A percentile compares a stretch with the other conserved stretches of the same genome.
These are phyloP conservation scores for Hymenoscyphus albidus DNA, from an alignment of 2,329 filamentous ascomycete species.

Conservation along the genomic window DNA sequence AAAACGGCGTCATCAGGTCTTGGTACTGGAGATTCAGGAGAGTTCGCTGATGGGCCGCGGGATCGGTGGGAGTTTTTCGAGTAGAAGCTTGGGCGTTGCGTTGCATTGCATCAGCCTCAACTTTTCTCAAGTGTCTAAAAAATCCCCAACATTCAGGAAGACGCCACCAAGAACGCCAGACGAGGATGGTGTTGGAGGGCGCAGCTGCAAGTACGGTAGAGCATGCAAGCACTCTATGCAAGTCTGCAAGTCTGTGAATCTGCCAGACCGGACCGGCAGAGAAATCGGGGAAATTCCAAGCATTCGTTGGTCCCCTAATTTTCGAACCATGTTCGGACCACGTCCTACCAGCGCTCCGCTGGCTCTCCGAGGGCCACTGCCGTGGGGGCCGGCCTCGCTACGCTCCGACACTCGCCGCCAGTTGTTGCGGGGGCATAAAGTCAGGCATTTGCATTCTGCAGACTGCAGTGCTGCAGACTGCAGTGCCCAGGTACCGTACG, in stretches of 20 bases:
- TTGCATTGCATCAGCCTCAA: constrained; percentile 1
- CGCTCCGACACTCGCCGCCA: no score
- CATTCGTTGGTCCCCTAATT: not conserved
- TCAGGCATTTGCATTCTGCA: no score
- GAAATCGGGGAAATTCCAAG: not conserved
- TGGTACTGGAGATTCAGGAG: not conserved
- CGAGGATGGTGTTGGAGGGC: not conserved
- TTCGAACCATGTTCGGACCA: not conserved
- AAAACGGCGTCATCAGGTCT: not conserved
- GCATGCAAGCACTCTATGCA: no score
- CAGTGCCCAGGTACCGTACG: not conserved
- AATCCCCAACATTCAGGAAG: not conserved
- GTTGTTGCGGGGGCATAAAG: no score
- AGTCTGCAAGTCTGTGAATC: not conserved
- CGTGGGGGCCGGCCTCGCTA: no score
- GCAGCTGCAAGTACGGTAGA: no score
- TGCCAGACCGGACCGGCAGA: not conserved
- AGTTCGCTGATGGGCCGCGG: not conserved
- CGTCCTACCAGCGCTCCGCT: no score
- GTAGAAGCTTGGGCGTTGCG: not conserved
- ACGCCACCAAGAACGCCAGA: constrained; percentile 1
- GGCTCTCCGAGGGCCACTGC: no score
- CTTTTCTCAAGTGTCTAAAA: not conserved
- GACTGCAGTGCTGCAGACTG: no score
- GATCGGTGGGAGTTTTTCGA: not conserved